Evolutionary conservation across 208 protist species (phyloP).

Genomic region (Leishmania arabica): DNA sequence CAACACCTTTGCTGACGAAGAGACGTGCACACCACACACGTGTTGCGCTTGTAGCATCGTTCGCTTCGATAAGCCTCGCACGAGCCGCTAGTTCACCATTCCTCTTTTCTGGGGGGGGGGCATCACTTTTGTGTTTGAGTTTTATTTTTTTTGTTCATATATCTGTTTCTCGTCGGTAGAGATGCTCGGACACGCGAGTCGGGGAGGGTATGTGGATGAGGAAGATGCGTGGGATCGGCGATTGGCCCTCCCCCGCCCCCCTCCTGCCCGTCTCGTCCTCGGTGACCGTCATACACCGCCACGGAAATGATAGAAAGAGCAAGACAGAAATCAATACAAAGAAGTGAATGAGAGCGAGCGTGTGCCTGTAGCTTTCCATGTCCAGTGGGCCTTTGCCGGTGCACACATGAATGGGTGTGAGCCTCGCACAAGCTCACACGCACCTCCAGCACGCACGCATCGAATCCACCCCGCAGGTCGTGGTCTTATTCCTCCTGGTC

Average conservation of each 20-base stretch:
- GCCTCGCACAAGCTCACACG: not conserved
- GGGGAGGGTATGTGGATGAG: not conserved
- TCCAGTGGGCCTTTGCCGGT: not conserved
- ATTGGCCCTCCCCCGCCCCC: not conserved
- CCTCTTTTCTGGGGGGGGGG: not conserved
- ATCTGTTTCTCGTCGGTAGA: conserved; percentile 9
- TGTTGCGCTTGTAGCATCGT: not conserved
- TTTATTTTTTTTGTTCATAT: not conserved
- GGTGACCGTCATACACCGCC: not conserved
- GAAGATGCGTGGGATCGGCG: not conserved
- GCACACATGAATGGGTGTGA: not conserved
- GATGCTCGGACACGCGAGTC: not conserved
- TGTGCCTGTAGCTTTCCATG: not conserved
- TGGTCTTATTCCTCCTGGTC: conserved; percentile 88
- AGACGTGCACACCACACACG: not conserved
- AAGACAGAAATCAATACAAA: not conserved
- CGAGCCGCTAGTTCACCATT: not conserved
- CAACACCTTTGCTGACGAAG: not conserved
- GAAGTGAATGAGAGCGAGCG: not conserved
- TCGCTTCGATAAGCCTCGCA: not conserved
- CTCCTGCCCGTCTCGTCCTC: not conserved
- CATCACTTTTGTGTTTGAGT: not conserved
- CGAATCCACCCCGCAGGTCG: not conserved
- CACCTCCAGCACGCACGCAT: not conserved
- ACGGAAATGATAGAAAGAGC: conserved; percentile 4